Base-by-base conservation (phyloP, 2,329 filamentous ascomycete species). In the Fusarium penzigii region DNA sequence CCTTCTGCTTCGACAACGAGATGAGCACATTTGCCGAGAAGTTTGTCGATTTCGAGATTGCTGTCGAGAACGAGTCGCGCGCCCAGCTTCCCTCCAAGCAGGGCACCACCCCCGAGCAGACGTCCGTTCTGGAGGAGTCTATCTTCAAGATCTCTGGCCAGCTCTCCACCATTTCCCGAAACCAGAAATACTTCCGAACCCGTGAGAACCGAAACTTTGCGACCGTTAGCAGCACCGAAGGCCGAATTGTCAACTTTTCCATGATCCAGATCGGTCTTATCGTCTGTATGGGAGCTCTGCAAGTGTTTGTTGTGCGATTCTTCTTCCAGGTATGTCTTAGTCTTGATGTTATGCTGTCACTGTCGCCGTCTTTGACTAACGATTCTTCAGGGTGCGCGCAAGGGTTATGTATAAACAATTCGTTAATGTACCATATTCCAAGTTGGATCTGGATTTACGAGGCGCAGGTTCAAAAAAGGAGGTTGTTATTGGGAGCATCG, bases 101-200 rank as follows among this genome's bases (percentile, higher is more conserved):
- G 73, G 92, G 92, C 57, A 89, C 90, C 42, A 85, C 87, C 46
- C 88, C 91, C 47, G 94, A 99, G 73, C 92, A 97, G 73, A 94
- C 93, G 2, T 86, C 87, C 43, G 84, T 85, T 8, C 82, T 99
- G 44, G 93, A 97, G 72, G 93, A 99, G 76, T 93, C 91, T 39
- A 89, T 97, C 66, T 91, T 94, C 79, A 97, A 96, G 78, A 82
- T 99, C 55, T 96, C 92, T 12, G 87, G 90, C 58, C 91, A 96
- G 70, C 78, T 99, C 46, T 96, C 92, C 13, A 97, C 92, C 57
- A 94, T 99, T 69, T 92, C 90, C 40, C 85, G 94, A 68, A 97
- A 96, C 78, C 94, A 99, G 70, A 99, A 99, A 73, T 99, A 99
- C 80, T 99, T 99, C 86, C 89, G 95, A 58, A 99, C 94, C 3